Evolutionary conservation across 345 rosid species (phyloP).

Genomic region (Leavenworthia alabamica): DNA sequence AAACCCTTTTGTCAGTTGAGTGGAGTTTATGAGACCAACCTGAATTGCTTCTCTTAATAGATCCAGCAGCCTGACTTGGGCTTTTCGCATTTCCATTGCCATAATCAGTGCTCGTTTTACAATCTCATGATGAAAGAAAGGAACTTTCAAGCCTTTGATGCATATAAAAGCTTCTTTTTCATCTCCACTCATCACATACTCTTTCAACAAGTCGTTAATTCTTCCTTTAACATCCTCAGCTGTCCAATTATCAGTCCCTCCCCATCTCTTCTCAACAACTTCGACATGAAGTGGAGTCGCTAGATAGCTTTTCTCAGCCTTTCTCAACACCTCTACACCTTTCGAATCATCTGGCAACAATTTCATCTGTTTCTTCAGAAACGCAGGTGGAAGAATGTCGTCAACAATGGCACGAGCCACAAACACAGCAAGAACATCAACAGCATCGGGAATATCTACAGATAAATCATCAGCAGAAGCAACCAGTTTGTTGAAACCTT

Average conservation of each 20-base stretch:
- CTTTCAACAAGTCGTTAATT: conserved; percentile 55
- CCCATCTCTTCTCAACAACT: conserved; percentile 70
- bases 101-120: conserved; percentile 62
- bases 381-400: conserved; percentile 77
- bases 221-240: conserved; percentile 75
- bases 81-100: conserved; percentile 66
- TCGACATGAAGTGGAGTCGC: conserved; percentile 78
- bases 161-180: conserved; percentile 69
- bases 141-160: conserved; percentile 72
- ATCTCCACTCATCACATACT: conserved; percentile 65
- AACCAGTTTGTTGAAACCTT: conserved; percentile 63
- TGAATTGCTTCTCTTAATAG: conserved; percentile 57
- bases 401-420: conserved; percentile 84
- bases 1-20: conserved; percentile 75
- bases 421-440: conserved; percentile 69
- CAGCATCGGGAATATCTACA: conserved; percentile 73
- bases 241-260: conserved; percentile 65
- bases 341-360: conserved; percentile 43
- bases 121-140: conserved; percentile 85
- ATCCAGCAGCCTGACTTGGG: conserved; percentile 49
- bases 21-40: conserved; percentile 67
- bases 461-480: conserved; percentile 72
- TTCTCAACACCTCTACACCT: conserved; percentile 54
- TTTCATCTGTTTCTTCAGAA: conserved; percentile 51
- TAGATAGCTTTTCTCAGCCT: conserved; percentile 70